Percentiles rank a stretch among this genome's conserved stretches.
phyloP scores from a whole-genome alignment of 2,329 filamentous ascomycete genomes.

The Truncatella angustata region DNA sequence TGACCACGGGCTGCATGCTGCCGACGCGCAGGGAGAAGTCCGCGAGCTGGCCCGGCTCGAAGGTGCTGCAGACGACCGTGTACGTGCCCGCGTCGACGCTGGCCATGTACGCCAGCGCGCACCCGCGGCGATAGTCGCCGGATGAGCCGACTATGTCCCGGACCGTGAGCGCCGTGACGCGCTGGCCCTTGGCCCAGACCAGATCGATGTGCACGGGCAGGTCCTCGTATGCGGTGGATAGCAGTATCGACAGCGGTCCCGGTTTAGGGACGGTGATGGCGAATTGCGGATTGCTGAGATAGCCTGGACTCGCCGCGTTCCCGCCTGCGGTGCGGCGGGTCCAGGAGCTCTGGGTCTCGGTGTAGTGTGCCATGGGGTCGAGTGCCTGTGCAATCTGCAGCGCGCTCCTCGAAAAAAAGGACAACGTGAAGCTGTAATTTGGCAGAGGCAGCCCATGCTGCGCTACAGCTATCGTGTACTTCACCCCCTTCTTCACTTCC shows the following conservation, averaged over 20 bases:
- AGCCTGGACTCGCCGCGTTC: conserved; percentile 72
- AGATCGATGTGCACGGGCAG: conserved; percentile 82
- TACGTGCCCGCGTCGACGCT: conserved; percentile 71
- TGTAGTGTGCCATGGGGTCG: conserved; percentile 56
- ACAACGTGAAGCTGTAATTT: conserved; percentile 82
- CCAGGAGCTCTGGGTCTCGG: conserved; percentile 68
- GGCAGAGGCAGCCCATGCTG: conserved; percentile 74
- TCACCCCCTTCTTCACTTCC: conserved; percentile 43
- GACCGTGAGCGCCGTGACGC: conserved; percentile 66
- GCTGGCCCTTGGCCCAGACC: conserved; percentile 72
- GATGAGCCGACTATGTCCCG: conserved; percentile 81
- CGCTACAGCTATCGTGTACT: conserved; percentile 65
- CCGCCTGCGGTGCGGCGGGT: conserved; percentile 78
- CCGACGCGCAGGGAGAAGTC: conserved; percentile 75
- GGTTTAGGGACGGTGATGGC: conserved; percentile 55
- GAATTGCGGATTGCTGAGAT: conserved; percentile 87
- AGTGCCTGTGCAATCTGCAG: conserved; percentile 62
- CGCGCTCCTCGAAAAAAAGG: conserved; percentile 68
- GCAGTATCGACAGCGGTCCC: conserved; percentile 68
- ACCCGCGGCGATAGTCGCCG: conserved; percentile 83
- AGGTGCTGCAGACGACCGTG: conserved; percentile 87
- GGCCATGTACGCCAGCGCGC: conserved; percentile 64
- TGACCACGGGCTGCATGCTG: conserved; percentile 52
- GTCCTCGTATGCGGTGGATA: conserved; percentile 66
- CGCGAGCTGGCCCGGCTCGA: conserved; percentile 75